Base-by-base conservation (phyloP, 176 grass and related monocot genomes). In the Chrysopogon serrulatus region DNA sequence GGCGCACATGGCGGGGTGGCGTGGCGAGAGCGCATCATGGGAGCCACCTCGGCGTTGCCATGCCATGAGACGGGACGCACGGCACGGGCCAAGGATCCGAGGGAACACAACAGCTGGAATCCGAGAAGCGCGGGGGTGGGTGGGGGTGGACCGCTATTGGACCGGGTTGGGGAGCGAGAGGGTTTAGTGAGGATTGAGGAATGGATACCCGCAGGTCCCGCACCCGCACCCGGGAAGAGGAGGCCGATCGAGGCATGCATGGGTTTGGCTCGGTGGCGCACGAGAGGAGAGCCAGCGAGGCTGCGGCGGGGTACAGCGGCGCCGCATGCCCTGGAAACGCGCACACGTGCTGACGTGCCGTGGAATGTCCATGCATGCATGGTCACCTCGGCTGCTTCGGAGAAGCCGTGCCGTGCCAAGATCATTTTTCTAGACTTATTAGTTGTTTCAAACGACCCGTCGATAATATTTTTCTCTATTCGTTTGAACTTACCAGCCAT, bases 91-190 rank as follows among this genome's bases (percentile, higher is more conserved):
- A 74, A 74, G 77, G 62, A 86, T 80, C 64, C 63, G 31, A 86
- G 76, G 84, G 59, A 77, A 70, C 2, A n/a, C n/a, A n/a, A 53
- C 85, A 80, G 85, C 85, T 86, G 77, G 60, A 86, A 86, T 86
- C 85, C 77, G 77, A 80, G 60, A 86, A 57, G 76, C 57, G 56
- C 35, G 54, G 74, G 79, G 35, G 68, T 13, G 68, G 40, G 81
- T 35, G 71, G 47, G 39, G 19, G 56, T 28, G 39, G 63, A 23
- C 68, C 26, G 24, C 24, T 28, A 18, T 5, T 48, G 51, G 65
- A 33, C 17, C 36, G 30, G 13, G 35, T 40, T 24, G 0, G 10
- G 17, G n/a, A 72, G 42, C 1, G 19, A 53, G 49, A 61, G 72
- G 44, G 18, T 48, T n/a, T n/a, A n/a, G n/a, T n/a, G n/a, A n/a